Percentiles rank a stretch among this genome's conserved stretches.
These are phyloP conservation scores for Mycena albidolilacea DNA, from an alignment of 768 basidiomycete genomes.

Conservation along the genomic window DNA sequence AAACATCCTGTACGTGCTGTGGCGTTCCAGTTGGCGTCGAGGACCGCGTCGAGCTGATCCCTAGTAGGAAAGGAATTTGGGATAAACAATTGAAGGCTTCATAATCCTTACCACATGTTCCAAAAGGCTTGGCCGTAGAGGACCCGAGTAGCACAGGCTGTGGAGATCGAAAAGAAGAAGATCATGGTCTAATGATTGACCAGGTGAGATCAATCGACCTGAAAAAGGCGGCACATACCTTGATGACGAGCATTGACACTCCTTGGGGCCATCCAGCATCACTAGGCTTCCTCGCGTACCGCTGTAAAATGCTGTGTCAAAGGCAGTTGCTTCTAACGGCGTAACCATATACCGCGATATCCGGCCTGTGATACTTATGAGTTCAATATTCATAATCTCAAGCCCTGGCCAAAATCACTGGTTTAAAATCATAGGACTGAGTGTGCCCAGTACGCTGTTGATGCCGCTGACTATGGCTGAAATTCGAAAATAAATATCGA, in stretches of 20 bases:
- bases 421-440: slow-evolving; percentile 10
- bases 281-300: slow-evolving; percentile 39
- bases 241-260: slow-evolving; percentile 39
- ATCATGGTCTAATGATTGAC: slow-evolving; percentile 14
- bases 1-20: slow-evolving; percentile 41
- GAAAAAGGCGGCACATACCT: slow-evolving; percentile 17
- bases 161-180: slow-evolving; percentile 40
- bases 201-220: background rate
- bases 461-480: slow-evolving; percentile 32
- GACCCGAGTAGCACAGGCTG: slow-evolving; percentile 37
- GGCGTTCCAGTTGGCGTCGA: slow-evolving; percentile 41
- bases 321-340: background rate
- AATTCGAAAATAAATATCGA: background rate
- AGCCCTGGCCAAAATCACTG: slow-evolving; percentile 27
- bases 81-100: background rate
- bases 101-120: slow-evolving; percentile 33
- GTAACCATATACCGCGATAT: slow-evolving; percentile 21
- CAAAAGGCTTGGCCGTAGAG: slow-evolving; percentile 35
- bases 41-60: slow-evolving; percentile 42
- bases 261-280: slow-evolving; percentile 43
- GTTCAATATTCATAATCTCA: no score
- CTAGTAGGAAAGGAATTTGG: slow-evolving; percentile 21
- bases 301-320: background rate
- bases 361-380: slow-evolving; percentile 5
- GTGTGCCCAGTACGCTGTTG: slow-evolving; percentile 40